These are phyloP conservation scores for Hygrophorus pudorinus DNA, from an alignment of 768 basidiomycete species.

Conservation along the genomic window DNA sequence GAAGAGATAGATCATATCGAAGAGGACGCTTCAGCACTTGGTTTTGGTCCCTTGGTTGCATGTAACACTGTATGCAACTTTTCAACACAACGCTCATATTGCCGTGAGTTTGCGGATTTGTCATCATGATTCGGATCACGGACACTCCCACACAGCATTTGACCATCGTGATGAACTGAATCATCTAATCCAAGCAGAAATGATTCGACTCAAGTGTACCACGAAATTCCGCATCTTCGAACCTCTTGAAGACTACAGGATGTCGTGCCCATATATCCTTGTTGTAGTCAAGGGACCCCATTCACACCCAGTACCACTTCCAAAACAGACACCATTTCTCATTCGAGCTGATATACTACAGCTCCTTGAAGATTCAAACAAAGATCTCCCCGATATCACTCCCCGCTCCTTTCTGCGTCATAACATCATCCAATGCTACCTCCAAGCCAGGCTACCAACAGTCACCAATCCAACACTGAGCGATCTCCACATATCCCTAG, in stretches of 20 bases:
- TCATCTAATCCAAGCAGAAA: conserved; percentile 7
- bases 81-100: conserved; percentile 9
- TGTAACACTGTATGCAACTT: conserved; percentile 14
- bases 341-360: conserved; percentile 7
- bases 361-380: conserved; percentile 6
- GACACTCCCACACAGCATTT: conserved; percentile 10
- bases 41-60: conserved; percentile 9
- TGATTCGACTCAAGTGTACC: conserved; percentile 9
- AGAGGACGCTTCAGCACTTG: conserved; percentile 4
- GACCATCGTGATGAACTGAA: conserved; percentile 8
- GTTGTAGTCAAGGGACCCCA: conserved; percentile 9
- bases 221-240: conserved; percentile 7
- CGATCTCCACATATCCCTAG: conserved; percentile 19
- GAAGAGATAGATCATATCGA: conserved; percentile 16
- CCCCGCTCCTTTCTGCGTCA: conserved; percentile 15
- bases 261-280: conserved; percentile 10
- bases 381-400: conserved; percentile 17
- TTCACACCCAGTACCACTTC: conserved; percentile 14
- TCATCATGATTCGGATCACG: not conserved
- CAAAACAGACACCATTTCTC: conserved; percentile 12
- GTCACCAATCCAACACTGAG: conserved; percentile 12
- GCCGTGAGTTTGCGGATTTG: conserved; percentile 10
- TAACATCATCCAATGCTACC: conserved; percentile 10
- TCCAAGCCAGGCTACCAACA: conserved; percentile 5
- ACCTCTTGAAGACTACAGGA: conserved; percentile 7